Conservation (phyloP, 2,329 filamentous ascomycete genomes). For the Beauveria bassiana region DNA sequence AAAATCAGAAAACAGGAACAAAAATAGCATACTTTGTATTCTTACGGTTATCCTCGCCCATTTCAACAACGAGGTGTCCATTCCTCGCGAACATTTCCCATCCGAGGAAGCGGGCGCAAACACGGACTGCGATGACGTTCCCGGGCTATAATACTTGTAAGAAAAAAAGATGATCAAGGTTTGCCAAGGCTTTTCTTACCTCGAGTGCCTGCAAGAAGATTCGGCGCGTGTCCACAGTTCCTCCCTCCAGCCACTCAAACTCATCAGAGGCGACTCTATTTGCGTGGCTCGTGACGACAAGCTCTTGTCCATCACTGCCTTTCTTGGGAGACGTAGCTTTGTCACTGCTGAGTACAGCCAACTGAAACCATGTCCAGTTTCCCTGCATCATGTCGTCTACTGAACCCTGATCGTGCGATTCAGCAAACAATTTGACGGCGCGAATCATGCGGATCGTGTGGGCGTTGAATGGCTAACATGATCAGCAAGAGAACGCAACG, state of each 20-base stretch:
- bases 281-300: conserved; percentile 4
- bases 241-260: conserved; percentile 10
- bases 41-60: conserved; percentile 8
- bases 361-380: conserved; percentile 15
- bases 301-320: background rate
- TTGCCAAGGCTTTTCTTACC: background rate
- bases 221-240: conserved; percentile 2
- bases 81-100: conserved; percentile 7
- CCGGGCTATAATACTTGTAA: background rate
- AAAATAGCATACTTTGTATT: no score
- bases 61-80: conserved; percentile 11
- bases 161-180: background rate
- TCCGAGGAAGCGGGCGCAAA: conserved; percentile 10
- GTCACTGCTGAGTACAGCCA: conserved; percentile 5
- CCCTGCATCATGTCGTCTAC: background rate
- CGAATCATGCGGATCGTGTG: background rate
- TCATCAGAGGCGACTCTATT: background rate
- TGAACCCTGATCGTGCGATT: conserved; percentile 13
- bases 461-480: background rate
- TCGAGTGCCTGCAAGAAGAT: conserved; percentile 7
- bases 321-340: conserved; percentile 1
- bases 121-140: conserved; percentile 12
- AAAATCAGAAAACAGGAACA: background rate
- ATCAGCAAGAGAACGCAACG: background rate
- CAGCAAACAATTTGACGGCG: conserved; percentile 8